Base-by-base conservation (phyloP, 2,329 filamentous ascomycete species). In the Incumbomyces delicatus region DNA sequence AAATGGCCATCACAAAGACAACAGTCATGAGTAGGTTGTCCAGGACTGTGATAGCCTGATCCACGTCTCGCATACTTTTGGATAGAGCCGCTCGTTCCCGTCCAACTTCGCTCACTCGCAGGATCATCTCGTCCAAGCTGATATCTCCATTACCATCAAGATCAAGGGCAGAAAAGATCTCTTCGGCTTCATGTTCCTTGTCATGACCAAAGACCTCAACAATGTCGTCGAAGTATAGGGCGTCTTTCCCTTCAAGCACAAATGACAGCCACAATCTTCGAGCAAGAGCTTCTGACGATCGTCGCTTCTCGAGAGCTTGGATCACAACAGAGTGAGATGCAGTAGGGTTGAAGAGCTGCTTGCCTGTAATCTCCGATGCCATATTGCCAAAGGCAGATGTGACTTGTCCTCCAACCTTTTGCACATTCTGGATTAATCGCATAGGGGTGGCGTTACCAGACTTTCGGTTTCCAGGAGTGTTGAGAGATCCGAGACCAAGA, bases 261-360 rank as follows among this genome's bases (percentile, higher is more conserved):
- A 95, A 94, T 1, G 89, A 95, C 87, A 95, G 94, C 92, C 92
- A 96, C 52, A 96, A 83, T 59, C 92, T 84, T 56, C 80, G 83
- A n/a, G 87, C 89, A 48, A 96, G 71, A n/a, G 92, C 92, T 63
- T 96, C 89, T 0, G 88, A 87, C 6, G 87, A 85, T 50, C 76
- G 75, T 36, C 78, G 80, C 68, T 87, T 90, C 65, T 95, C 89
- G 29, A 96, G 73, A 7, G 90, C 92, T 61, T 94, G 81, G 11
- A 94, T 74, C 4, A 96, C 87, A 41, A 96, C 80, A 0, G 87
- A 92, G 63, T 95, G 89, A 1, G 89, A 82, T 4, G 88, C 85
- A 59, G 86, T 90, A 12, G 87, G 83, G 65, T 95, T 95, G 70
- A 96, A 94, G 17, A 95, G 84, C 59, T 95, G 81, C 69, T 94